Evolutionary conservation across 1,284 basidiomycete species (phyloP), one percentile per base, ranked within the genome.

Genomic region (Microstroma glucosiphilum): DNA sequence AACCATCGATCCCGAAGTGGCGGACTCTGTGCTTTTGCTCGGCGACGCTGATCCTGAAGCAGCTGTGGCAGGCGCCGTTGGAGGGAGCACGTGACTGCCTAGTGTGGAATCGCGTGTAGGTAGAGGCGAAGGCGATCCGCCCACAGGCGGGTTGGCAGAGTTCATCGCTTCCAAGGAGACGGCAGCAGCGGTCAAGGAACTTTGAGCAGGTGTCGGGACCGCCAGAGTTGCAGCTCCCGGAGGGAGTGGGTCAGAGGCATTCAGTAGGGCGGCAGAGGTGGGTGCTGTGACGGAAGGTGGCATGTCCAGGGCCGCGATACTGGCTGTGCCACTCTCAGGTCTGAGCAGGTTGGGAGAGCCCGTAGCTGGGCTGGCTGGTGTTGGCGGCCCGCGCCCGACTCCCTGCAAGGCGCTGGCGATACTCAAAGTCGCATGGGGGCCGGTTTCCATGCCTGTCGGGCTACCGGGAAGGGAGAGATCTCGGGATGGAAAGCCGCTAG

Each of bases 151-250:
- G 12, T 17, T 3, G 4, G 43, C 43, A 48, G 21, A 12, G 19
- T 13, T 25, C 51, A 54, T 54, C 13, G 51, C 15, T 23, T 54
- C 51, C 21, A 54, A 25, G 21, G 51, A 54, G n/a, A 54, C 21
- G 51, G 51, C 51, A 21, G 51, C 51, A 25, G 51, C 51, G 25
- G 51, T 54, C 51, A 54, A 25, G 25, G 51, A 54, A 8, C 8
- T 54, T 21, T 54, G 51, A 6, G 21, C 51, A 23, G 51, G 51
- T 3, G 25, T 15, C 17, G 41, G 57, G 4, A 54, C 57, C 40
- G 61, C 59, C 25, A 59, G 26, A 3, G 61, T 46, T 17, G 58
- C 61, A 23, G 61, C 61, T 51, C 61, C 61, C 23, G 59, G 48
- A n/a, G 61, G 61, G 15, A 63, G 26, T 12, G 51, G 51, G 26